Base-by-base conservation (phyloP, 352 stramenopile species). In the Phytophthora kernoviae region DNA sequence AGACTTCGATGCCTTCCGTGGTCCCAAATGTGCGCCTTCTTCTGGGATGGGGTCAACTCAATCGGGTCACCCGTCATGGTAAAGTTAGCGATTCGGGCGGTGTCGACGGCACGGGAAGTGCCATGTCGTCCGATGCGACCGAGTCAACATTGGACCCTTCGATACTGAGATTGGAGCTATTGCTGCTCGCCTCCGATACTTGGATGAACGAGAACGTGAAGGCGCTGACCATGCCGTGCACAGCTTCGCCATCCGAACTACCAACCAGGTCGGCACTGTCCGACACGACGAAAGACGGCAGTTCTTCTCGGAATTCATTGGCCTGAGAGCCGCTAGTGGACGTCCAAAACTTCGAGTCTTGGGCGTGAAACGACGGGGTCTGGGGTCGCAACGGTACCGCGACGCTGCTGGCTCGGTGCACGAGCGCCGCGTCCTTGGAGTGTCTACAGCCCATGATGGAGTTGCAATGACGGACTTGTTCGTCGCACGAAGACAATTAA, bases 201-300 rank as follows among this genome's bases (percentile, higher is more conserved):
- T 90, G 76, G 49, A 90, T 90, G 58, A 88, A 90, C 32, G 80
- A 90, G 62, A 90, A 90, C 9, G 77, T 83, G 52, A 90, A 90
- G 56, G 70, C 76, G 48, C 69, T 68, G 30, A 87, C 71, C 54
- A 90, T 70, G 27, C 70, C 77, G 18, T 75, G 68, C 53, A 90
- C 80, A 12, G 57, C 63, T 44, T 90, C 80, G 53, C 78, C 79
- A 60, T 86, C 77, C 9, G 79, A 77, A 55, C 73, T 81, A n/a
- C 71, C 55, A 26, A 80, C 68, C 30, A 79, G 37, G 34, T 81
- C 71, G 33, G 62, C 68, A 24, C 62, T 81, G 46, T 69, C 70
- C n/a, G 71, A 81, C 32, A 81, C 56, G 22, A 81, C 71, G 17
- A 84, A 84, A 4, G 71, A 81, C 48, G 75, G 75, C 5, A 75